Evolutionary conservation across 2,329 filamentous ascomycete species (phyloP), one percentile per base, ranked within the genome.

Genomic region (Cordyceps fumosorosea): DNA sequence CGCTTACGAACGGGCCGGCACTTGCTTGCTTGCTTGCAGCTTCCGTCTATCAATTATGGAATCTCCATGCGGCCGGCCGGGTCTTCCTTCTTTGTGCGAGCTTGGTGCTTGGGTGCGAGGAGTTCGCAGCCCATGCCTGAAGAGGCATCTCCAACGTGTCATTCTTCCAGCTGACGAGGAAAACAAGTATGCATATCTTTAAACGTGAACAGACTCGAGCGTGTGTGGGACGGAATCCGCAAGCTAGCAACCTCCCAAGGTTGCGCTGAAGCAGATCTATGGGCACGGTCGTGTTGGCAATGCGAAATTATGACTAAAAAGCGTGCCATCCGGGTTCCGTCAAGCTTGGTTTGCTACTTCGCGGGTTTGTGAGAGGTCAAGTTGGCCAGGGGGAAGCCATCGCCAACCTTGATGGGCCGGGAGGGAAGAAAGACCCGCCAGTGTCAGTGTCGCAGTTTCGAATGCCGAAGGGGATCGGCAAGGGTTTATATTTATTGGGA

Each of bases 291-390:
- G 26, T 47, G 51, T 20, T 48, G 42, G 24, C 12, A 18, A 11
- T 51, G 3, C 16, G 16, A 40, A 48, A 16, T 42, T 48, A 48
- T 54, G 58, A 54, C 42, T 55, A 54, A 61, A 34, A 47, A 11
- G 22, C 2, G n/a, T 20, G 32, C 58, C 58, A 61, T 61, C 58
- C 58, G 51, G 58, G 58, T 61, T 61, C 20, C 22, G n/a, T n/a
- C 5, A 24, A 24, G 3, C 18, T 16, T 40, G 20, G 37, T 44
- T 52, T 16, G 32, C 24, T 44, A 22, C 22, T 29, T 11, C 6
- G 22, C 5, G 20, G 18, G 24, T 24, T 11, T 29, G 12, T 8
- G 5, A 50, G 29, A 50, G 12, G 22, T 45, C n/a, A 58, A 11
- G 8, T 6, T n/a, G 20, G 22, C 40, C n/a, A 29, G 54, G 54